Evolutionary conservation across 2,329 filamentous ascomycete genomes (phyloP).

Genomic region (Macrophomina tecta): DNA sequence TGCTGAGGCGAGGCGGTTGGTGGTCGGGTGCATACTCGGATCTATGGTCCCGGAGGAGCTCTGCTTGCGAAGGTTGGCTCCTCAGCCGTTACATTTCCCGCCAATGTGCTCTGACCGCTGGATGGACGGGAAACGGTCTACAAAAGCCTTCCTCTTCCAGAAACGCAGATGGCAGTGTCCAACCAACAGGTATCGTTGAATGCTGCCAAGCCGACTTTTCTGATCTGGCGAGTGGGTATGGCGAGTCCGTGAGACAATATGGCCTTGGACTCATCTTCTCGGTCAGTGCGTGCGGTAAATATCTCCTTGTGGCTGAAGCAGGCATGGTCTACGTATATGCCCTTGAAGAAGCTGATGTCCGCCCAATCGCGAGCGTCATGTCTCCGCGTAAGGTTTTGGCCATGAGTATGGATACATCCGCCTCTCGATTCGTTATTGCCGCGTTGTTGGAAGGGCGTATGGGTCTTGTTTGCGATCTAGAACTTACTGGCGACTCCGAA

Average conservation of each 20-base stretch:
- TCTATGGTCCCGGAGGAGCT: slow-evolving; percentile 20
- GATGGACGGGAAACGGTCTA: slow-evolving; percentile 48
- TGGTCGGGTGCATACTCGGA: slow-evolving; percentile 38
- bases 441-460: slow-evolving; percentile 65
- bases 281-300: slow-evolving; percentile 64
- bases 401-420: slow-evolving; percentile 68
- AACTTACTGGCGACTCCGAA: slow-evolving; percentile 5
- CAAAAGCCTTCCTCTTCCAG: slow-evolving; percentile 31
- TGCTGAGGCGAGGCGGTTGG: slow-evolving; percentile 65
- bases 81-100: slow-evolving; percentile 57
- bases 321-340: slow-evolving; percentile 64
- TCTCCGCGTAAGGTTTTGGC: slow-evolving; percentile 64
- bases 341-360: slow-evolving; percentile 46
- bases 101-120: slow-evolving; percentile 54
- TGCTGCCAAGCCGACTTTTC: slow-evolving; percentile 31
- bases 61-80: slow-evolving; percentile 40
- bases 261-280: slow-evolving; percentile 52
- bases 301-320: slow-evolving; percentile 61
- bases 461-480: slow-evolving; percentile 67
- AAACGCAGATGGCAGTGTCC: slow-evolving; percentile 16
- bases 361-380: slow-evolving; percentile 59
- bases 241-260: slow-evolving; percentile 5
- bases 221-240: slow-evolving; percentile 11
- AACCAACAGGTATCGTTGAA: slow-evolving; percentile 14
- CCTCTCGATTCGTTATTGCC: slow-evolving; percentile 61